Conservation (phyloP, 2,329 filamentous ascomycete species). For the Fusarium temperatum region DNA sequence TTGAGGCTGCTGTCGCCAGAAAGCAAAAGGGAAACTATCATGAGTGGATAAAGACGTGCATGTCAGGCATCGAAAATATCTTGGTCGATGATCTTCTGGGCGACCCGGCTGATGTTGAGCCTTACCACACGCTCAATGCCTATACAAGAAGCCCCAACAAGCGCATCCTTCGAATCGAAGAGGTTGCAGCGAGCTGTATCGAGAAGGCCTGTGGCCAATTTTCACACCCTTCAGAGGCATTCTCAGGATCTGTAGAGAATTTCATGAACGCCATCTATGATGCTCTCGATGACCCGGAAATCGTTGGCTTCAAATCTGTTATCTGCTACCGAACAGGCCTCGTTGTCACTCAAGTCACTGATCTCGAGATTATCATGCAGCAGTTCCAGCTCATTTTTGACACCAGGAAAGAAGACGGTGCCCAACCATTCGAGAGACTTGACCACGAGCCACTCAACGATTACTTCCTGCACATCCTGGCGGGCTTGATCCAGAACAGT, state of each 20-base stretch:
- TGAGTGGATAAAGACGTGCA: slow-evolving; percentile 69
- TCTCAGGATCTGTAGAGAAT: slow-evolving; percentile 46
- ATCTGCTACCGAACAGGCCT: slow-evolving; percentile 84
- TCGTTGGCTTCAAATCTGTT: slow-evolving; percentile 84
- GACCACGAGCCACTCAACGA: slow-evolving; percentile 74
- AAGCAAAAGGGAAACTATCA: slow-evolving; percentile 58
- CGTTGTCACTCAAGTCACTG: slow-evolving; percentile 59
- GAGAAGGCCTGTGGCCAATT: slow-evolving; percentile 53
- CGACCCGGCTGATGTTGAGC: slow-evolving; percentile 62
- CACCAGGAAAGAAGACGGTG: slow-evolving; percentile 7
- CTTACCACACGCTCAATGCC: slow-evolving; percentile 71
- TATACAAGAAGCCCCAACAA: slow-evolving; percentile 72
- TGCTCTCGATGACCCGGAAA: slow-evolving; percentile 69
- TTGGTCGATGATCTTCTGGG: slow-evolving; percentile 82
- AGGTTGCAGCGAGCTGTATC: slow-evolving; percentile 71
- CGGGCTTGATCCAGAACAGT: slow-evolving; percentile 63
- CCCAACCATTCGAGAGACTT: slow-evolving; percentile 59
- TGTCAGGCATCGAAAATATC: slow-evolving; percentile 76
- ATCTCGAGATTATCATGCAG: slow-evolving; percentile 52
- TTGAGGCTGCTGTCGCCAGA: slow-evolving; percentile 55
- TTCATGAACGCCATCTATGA: slow-evolving; percentile 59
- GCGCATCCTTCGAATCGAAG: slow-evolving; percentile 81
- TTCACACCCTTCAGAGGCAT: slow-evolving; percentile 39
- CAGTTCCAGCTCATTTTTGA: slow-evolving; percentile 52
- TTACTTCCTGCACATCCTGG: slow-evolving; percentile 71